phyloP scores from a whole-genome alignment of 1,139 yeast genomes.

The Pichia kudriavzevii region DNA sequence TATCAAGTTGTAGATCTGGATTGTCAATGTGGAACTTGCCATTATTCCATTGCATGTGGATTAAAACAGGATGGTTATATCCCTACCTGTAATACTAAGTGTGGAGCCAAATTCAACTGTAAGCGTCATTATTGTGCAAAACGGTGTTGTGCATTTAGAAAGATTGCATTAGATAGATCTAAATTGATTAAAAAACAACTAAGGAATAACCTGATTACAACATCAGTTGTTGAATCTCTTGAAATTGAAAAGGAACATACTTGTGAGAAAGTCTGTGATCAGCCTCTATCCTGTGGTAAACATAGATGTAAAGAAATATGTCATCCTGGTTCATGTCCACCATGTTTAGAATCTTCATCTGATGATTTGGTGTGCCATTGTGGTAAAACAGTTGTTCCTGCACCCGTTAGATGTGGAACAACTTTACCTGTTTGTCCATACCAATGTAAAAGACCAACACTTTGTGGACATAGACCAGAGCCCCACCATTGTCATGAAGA shows the following conservation, averaged over 20 bases:
- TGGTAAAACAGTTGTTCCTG: conserved; percentile 70
- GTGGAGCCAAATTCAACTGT: conserved; percentile 71
- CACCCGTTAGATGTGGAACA: conserved; percentile 90
- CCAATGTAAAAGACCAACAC: conserved; percentile 54
- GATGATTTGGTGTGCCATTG: conserved; percentile 82
- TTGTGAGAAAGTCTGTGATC: conserved; percentile 66
- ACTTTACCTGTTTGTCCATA: conserved; percentile 57
- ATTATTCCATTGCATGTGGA: conserved; percentile 56
- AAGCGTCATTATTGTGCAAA: conserved; percentile 70
- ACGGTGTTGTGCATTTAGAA: conserved; percentile 66
- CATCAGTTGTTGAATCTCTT: conserved; percentile 34
- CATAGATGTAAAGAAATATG: conserved; percentile 73
- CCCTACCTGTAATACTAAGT: conserved; percentile 67
- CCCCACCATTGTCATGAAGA: conserved; percentile 72
- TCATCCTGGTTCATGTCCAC: conserved; percentile 78
- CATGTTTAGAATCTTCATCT: conserved; percentile 75
- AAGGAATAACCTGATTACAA: conserved; percentile 33
- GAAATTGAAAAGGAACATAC: conserved; percentile 70
- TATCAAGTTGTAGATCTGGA: conserved; percentile 34
- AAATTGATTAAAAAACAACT: conserved; percentile 42
- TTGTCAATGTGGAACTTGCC: conserved; percentile 46
- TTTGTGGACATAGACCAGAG: conserved; percentile 73
- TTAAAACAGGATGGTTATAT: conserved; percentile 41
- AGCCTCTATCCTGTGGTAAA: conserved; percentile 57
- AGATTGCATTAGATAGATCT: conserved; percentile 55